Evolutionary conservation across 73 alveolate genomes (phyloP).

Genomic region (Effrenium voratum): DNA sequence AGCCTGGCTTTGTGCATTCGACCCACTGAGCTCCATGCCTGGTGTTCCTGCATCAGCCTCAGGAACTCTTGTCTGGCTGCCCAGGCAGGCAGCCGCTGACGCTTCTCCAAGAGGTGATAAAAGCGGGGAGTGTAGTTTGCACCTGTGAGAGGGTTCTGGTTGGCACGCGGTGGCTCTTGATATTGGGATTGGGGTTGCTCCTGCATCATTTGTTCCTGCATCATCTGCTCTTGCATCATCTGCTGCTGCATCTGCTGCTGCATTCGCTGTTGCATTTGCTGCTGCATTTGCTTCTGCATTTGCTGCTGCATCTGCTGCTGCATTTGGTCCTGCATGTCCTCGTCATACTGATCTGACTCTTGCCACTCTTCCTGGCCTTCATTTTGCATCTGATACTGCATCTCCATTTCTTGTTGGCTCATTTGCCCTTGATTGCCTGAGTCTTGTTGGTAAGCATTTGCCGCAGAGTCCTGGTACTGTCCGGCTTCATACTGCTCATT

Average conservation of each 20-base stretch:
- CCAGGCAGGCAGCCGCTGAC: conserved; percentile 96
- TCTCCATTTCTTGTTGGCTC: background rate
- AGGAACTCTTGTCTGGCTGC: conserved; percentile 95
- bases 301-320: conserved; percentile 28
- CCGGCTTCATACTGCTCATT: conserved; percentile 29
- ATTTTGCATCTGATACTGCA: conserved; percentile 51
- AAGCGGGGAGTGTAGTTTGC: conserved; percentile 77
- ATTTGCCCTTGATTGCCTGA: no score
- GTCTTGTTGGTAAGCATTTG: no score
- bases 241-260: conserved; percentile 32
- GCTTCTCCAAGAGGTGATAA: conserved; percentile 93
- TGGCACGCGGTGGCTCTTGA: background rate
- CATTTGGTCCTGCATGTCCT: background rate
- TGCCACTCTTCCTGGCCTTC: conserved; percentile 1
- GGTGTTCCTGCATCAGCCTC: conserved; percentile 95
- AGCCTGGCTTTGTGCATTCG: no score
- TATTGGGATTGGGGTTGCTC: background rate
- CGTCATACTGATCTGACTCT: background rate
- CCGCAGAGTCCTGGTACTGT: no score
- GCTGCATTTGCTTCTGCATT: background rate
- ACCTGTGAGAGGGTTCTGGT: conserved; percentile 72
- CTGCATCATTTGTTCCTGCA: background rate
- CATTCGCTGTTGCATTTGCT: background rate
- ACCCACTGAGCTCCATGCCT: conserved; percentile 74
- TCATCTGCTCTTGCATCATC: background rate